Evolutionary conservation across 805 yeast species (phyloP).

Genomic region (Danielia oregonensis): DNA sequence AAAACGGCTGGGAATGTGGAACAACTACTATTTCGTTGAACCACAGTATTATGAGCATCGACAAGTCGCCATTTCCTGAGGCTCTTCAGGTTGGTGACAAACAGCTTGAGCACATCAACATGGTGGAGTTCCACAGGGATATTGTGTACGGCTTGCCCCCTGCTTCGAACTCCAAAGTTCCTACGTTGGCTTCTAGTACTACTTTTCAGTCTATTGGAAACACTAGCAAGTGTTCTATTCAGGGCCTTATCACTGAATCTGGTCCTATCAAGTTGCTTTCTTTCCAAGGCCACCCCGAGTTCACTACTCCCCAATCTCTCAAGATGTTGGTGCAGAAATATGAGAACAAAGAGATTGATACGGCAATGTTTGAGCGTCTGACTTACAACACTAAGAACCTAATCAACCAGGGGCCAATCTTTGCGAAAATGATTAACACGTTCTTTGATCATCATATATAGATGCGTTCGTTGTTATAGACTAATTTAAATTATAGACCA

Average conservation of each 20-base stretch:
- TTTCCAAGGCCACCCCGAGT: slow-evolving; percentile 92
- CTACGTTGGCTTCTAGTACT: slow-evolving; percentile 18
- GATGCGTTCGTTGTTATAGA: neutral
- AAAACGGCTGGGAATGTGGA: slow-evolving; percentile 74
- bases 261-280: slow-evolving; percentile 52
- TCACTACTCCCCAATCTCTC: slow-evolving; percentile 34
- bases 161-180: slow-evolving; percentile 26
- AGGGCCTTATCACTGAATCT: slow-evolving; percentile 54
- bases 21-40: slow-evolving; percentile 47
- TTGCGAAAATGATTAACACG: slow-evolving; percentile 34
- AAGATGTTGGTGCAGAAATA: slow-evolving; percentile 20
- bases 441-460: slow-evolving; percentile 15
- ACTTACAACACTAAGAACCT: slow-evolving; percentile 26
- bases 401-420: slow-evolving; percentile 38
- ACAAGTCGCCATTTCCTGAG: slow-evolving; percentile 20
- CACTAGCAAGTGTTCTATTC: slow-evolving; percentile 53
- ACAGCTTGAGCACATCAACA: slow-evolving; percentile 40
- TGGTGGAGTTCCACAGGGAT: slow-evolving; percentile 38
- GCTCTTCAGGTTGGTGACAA: slow-evolving; percentile 44
- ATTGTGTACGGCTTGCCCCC: slow-evolving; percentile 35
- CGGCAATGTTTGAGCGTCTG: slow-evolving; percentile 24
- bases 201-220: slow-evolving; percentile 44
- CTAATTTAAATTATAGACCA: too few species aligned
- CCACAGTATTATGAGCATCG: slow-evolving; percentile 28
- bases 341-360: slow-evolving; percentile 18